Evolutionary conservation across 805 yeast species (phyloP).

Genomic region (Teunomyces tritomae): DNA sequence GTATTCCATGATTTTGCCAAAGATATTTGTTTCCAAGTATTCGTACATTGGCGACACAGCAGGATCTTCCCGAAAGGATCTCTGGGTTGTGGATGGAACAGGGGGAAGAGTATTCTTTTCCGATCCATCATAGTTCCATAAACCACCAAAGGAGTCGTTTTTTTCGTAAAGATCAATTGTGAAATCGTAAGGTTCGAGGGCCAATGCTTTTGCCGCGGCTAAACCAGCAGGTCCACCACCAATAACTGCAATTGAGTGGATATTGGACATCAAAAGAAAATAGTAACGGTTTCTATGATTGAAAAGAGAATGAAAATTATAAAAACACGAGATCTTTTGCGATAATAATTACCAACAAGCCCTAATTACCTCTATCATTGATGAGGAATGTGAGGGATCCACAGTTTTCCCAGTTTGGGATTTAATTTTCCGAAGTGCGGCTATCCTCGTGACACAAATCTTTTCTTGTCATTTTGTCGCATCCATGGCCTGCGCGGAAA

Average conservation of each 20-base stretch:
- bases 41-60: slow-evolving; percentile 23
- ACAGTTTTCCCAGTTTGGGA: neutral
- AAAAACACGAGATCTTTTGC: neutral
- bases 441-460: too few relatives aligned
- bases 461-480: too few relatives aligned
- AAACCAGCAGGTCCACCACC: slow-evolving; percentile 27
- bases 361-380: neutral
- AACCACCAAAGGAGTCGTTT: slow-evolving; percentile 39
- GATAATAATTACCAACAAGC: neutral
- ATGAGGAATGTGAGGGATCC: neutral
- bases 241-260: slow-evolving; percentile 19
- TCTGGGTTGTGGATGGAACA: slow-evolving; percentile 5
- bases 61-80: slow-evolving; percentile 1
- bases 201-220: slow-evolving; percentile 24
- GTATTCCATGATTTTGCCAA: slow-evolving; percentile 45
- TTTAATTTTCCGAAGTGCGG: neutral
- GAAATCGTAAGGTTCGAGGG: slow-evolving; percentile 20
- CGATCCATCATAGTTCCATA: slow-evolving; percentile 37
- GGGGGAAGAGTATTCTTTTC: slow-evolving; percentile 14
- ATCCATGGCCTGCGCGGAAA: too few relatives aligned
- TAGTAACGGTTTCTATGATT: neutral
- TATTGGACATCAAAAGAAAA: neutral
- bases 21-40: slow-evolving; percentile 37
- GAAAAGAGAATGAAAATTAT: neutral
- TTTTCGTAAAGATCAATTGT: slow-evolving; percentile 41